phyloP scores from a whole-genome alignment of 768 basidiomycete genomes.

The Podaxis carcinomalis region DNA sequence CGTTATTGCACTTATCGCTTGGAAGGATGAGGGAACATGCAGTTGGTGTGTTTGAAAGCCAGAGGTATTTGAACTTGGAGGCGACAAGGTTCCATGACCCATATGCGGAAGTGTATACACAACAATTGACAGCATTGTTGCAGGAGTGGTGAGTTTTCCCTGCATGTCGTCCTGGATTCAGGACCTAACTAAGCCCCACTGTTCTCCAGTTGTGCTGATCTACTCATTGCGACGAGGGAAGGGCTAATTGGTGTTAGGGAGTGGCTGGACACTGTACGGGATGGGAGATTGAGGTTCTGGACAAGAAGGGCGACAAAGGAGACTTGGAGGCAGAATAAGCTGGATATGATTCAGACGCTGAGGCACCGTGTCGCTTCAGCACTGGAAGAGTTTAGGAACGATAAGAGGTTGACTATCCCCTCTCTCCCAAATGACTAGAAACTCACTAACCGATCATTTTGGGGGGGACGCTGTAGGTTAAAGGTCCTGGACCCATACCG shows the following conservation, averaged over 20 bases:
- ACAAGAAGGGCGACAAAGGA: conserved; percentile 24
- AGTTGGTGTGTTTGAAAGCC: conserved; percentile 73
- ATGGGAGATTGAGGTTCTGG: conserved; percentile 35
- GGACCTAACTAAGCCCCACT: neutral
- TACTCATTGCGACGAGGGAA: conserved; percentile 41
- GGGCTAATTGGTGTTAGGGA: conserved; percentile 32
- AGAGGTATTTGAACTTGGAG: conserved; percentile 67
- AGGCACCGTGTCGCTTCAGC: conserved; percentile 32
- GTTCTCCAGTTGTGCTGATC: conserved; percentile 40
- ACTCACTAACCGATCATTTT: neutral
- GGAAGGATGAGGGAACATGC: conserved; percentile 39
- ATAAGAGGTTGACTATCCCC: conserved; percentile 39
- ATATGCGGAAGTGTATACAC: conserved; percentile 36
- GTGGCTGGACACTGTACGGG: conserved; percentile 46
- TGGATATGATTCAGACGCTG: conserved; percentile 29
- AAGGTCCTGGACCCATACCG: conserved; percentile 60
- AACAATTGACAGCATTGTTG: conserved; percentile 40
- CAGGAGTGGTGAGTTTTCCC: conserved; percentile 30
- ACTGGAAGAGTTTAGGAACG: conserved; percentile 43
- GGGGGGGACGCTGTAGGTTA: conserved; percentile 26
- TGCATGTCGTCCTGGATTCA: neutral
- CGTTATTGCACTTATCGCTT: conserved; percentile 34
- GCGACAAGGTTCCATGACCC: conserved; percentile 49
- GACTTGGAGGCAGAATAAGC: conserved; percentile 24
- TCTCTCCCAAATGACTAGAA: neutral